Base-by-base conservation (phyloP, 371 early-diverging fungal genomes). In the Nematocida major region DNA sequence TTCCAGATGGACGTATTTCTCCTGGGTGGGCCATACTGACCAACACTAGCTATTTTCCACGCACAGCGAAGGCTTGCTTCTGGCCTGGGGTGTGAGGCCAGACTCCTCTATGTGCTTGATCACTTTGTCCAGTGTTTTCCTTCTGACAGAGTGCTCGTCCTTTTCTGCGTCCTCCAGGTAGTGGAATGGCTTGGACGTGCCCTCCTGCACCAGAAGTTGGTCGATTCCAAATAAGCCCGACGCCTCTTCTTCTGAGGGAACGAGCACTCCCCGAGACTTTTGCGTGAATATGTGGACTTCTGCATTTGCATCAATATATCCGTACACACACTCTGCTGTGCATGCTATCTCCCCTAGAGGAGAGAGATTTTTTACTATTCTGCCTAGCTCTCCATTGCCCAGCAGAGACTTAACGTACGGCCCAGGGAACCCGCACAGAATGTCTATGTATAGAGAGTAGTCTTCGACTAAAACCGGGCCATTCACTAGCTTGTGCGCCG, bases 381-480 rank as follows among this genome's bases (percentile, higher is more conserved):
- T 24, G 15, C 20, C 20, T 20, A 73, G 43, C 24, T 30, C 49
- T 3, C 49, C 65, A n/a, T 45, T 36, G 20, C 4, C 18, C 18
- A 73, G 51, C 13, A 61, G 5, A 7, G 62, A 73, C 45, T 73
- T 73, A 40, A 73, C 40, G 39, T 73, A 73, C 20, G 76, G 76
- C n/a, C 76, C 76, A 24, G 76, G 76, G n/a, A 73, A 61, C 2
- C 76, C 76, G 39, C 65, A 32, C 22, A 73, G 34, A 13, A 9
- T 9, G 32, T 73, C 65, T 18, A 73, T 73, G 76, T 73, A 73
- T 28, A 73, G 36, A 32, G 76, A 73, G 38, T 62, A 73, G 50
- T 73, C 76, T 54, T 73, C 76, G 30, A 73, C 76, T 13, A 61
- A 49, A 0, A 73, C 62, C 3, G 76, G 76, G 1, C 76, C 76